These are phyloP conservation scores for Juncus inflexus DNA, from an alignment of 176 grass and related monocot species.

Conservation along the genomic window DNA sequence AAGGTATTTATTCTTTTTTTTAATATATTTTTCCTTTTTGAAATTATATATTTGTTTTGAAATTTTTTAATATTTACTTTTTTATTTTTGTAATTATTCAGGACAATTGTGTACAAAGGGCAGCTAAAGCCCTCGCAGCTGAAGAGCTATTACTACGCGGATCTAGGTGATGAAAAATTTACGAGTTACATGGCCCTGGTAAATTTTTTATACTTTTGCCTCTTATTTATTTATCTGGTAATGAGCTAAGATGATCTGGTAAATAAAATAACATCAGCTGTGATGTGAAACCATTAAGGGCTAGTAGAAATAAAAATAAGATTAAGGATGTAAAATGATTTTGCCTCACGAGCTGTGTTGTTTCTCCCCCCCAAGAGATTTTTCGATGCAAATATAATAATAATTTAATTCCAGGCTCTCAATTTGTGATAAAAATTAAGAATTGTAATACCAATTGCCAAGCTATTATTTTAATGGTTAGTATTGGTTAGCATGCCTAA, in stretches of 20 bases:
- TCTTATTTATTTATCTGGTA: too few relatives aligned
- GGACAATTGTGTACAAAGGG: slow-evolving; percentile 94
- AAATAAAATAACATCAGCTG: too few relatives aligned
- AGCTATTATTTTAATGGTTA: too few relatives aligned
- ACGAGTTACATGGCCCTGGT: slow-evolving; percentile 98
- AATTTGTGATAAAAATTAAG: neutral
- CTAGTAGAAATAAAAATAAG: too few relatives aligned
- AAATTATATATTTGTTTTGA: neutral
- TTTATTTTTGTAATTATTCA: slow-evolving; percentile 36
- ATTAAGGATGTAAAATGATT: neutral
- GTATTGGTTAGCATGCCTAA: too few relatives aligned
- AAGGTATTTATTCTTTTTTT: slow-evolving; percentile 48
- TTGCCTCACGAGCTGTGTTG: slow-evolving; percentile 21
- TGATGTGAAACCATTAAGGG: too few relatives aligned
- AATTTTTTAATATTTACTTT: slow-evolving; percentile 8
- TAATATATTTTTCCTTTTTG: slow-evolving; percentile 1
- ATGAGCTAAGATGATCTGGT: too few relatives aligned
- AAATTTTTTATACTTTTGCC: slow-evolving; percentile 38
- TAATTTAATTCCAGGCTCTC: slow-evolving; percentile 1
- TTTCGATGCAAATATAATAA: neutral
- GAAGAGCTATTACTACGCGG: slow-evolving; percentile 85
- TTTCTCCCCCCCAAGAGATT: slow-evolving; percentile 12
- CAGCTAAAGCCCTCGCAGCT: slow-evolving; percentile 86
- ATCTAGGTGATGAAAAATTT: slow-evolving; percentile 92
- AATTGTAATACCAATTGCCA: neutral